Base-by-base conservation (phyloP, 495 filamentous ascomycete species). In the Tuber magnatum region DNA sequence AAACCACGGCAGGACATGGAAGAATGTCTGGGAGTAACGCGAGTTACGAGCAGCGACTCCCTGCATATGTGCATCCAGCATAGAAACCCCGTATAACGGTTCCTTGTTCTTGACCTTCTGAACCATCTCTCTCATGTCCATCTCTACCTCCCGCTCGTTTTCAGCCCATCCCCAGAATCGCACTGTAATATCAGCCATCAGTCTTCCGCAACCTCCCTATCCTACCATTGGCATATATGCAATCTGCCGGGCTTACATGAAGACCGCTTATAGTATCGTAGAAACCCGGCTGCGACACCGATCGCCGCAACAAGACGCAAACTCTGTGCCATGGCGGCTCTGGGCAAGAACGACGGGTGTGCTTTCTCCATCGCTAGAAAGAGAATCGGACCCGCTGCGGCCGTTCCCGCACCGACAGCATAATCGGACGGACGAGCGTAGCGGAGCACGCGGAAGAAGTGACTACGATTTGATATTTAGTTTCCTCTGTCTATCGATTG, bases 81-180 rank as follows among this genome's bases (percentile, higher is more conserved):
- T 85, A 73, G 91, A 93, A 73, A 86, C 88, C 75, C 95, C 95
- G 83, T 99, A 99, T n/a, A 98, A 85, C 32, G 96, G 89, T 84
- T 97, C 88, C 70, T 93, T 94, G 70, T 86, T 89, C 87, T 98
- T 98, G 80, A 97, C 94, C 83, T 92, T 94, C 82, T 90, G 88
- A 7, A 97, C 94, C 95, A 99, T 99, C 86, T 99, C 95, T 73
- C 88, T 89, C 93, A 97, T 99, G 83, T 99, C 95, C 90, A 94
- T 92, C 61, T 97, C 92, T 42, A 94, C 86, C 82, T 99, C 95
- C 74, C 96, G 90, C 68, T 89, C 84, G 85, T 99, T 98, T 83
- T 99, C 95, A 44, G 88, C 89, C 85, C 92, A 92, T 77, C 95
- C 95, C 87, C 97, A 97, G 86, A 99, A 97, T 70, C 95, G 93